Evolutionary conservation across 2,329 filamentous ascomycete genomes (phyloP).

Genomic region (Teratosphaeria zuluensis): DNA sequence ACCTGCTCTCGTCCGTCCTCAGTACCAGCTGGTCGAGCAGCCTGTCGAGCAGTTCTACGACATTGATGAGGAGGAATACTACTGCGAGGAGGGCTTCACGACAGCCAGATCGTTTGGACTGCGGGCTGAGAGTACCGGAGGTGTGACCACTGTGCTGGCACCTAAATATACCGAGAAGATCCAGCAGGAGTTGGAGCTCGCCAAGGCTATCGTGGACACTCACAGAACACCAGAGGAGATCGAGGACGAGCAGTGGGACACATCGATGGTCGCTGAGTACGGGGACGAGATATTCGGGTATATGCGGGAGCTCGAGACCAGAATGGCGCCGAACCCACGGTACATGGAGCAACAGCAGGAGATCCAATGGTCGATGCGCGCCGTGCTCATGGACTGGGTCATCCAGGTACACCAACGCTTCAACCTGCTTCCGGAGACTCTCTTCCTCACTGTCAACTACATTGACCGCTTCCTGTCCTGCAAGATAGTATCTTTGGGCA

Average conservation of each 20-base stretch:
- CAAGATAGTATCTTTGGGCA: constrained; percentile 90
- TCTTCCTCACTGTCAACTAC: constrained; percentile 93
- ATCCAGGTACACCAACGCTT: constrained; percentile 94
- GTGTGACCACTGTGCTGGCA: constrained; percentile 56
- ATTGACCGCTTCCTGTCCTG: constrained; percentile 91
- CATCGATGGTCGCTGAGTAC: constrained; percentile 96
- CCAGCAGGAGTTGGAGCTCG: constrained; percentile 61
- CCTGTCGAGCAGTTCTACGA: constrained; percentile 13
- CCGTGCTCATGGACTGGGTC: constrained; percentile 95
- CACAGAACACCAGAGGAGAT: constrained; percentile 62
- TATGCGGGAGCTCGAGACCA: constrained; percentile 77
- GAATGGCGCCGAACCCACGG: constrained; percentile 76
- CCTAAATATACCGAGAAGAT: constrained; percentile 59
- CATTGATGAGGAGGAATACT: constrained; percentile 62
- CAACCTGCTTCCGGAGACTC: constrained; percentile 79
- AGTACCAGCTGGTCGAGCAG: constrained; percentile 1
- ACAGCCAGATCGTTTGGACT: constrained; percentile 72
- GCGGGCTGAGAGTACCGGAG: constrained; percentile 56
- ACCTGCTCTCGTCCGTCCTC: neutral
- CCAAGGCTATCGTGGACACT: constrained; percentile 56
- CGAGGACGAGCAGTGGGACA: constrained; percentile 84
- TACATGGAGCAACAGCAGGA: constrained; percentile 98
- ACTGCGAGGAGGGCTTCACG: constrained; percentile 59
- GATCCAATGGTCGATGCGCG: constrained; percentile 98
- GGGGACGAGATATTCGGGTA: constrained; percentile 91